Evolutionary conservation across 2,329 filamentous ascomycete species (phyloP), one percentile per base, ranked within the genome.

Genomic region (Aspergillus tamarii): DNA sequence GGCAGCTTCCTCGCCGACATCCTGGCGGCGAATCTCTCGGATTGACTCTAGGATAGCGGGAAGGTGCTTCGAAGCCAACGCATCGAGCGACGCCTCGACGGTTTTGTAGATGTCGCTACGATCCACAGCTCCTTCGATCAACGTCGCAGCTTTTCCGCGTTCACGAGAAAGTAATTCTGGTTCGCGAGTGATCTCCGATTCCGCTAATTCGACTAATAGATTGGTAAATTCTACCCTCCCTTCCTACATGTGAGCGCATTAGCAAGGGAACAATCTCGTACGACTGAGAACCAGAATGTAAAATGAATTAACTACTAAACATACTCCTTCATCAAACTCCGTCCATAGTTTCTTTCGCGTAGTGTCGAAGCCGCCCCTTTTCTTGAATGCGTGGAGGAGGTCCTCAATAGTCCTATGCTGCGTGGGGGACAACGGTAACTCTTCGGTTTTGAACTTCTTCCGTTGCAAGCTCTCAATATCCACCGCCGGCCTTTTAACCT

Each of bases 81-180:
- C 74, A 68, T 87, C 83, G 54, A 90, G 80, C 16, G 84, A 81
- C 9, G 77, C 76, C 70, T 87, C 85, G 26, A 87, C 85, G 67
- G 80, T 83, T 64, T 84, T 84, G 70, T 89, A 90, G 59, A 89
- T 83, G 64, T 88, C 85, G 64, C 84, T 87, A 60, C 88, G 83
- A 67, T 89, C 87, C 11, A 87, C 87, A 2, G 86, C 86, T 61
- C 88, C 88, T 75, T 89, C 86, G 34, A 90, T 84, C 50, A 90
- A 77, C 1, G 86, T 86, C 11, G 86, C 87, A 32, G 87, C 87
- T 72, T 88, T 86, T 30, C 85, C 82, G 55, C 87, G 83, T 67
- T 89, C 86, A 36, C 87, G 86, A 59, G 85, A 86, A 19, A 90
- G 79, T 54, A 89, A 80, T 39, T 84, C 85, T 0, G 87, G 83